These are phyloP conservation scores for Penstemon barbatus DNA, from an alignment of 257 asterid species.

Conservation along the genomic window DNA sequence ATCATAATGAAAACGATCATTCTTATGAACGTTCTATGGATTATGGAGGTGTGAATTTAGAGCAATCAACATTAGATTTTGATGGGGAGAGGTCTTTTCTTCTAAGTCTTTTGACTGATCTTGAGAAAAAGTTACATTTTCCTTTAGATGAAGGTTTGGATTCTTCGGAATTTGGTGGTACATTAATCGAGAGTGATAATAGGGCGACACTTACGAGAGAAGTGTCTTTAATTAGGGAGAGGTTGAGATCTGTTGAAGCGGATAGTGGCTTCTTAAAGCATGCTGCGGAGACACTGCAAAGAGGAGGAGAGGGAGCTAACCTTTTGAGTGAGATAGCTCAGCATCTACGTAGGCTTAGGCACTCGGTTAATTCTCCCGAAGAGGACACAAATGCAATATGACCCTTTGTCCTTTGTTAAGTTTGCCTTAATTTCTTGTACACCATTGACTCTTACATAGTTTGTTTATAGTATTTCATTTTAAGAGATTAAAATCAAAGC, in stretches of 20 bases:
- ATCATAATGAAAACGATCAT: conserved; percentile 32
- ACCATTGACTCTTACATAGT: no score
- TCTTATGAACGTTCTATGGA: conserved; percentile 7
- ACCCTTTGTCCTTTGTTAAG: no score
- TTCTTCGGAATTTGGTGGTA: conserved; percentile 24
- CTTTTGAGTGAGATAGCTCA: conserved; percentile 84
- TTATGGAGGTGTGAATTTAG: conserved; percentile 23
- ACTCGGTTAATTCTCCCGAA: conserved; percentile 25
- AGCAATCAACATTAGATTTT: not conserved
- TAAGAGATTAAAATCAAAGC: not conserved
- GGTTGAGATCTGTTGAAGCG: conserved; percentile 75
- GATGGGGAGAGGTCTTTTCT: conserved; percentile 60
- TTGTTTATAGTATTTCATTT: no score
- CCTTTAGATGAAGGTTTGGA: conserved; percentile 29
- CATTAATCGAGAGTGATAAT: conserved; percentile 26
- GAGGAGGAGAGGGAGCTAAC: conserved; percentile 65
- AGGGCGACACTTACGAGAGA: conserved; percentile 57
- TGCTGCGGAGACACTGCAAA: conserved; percentile 72
- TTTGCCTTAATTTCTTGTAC: no score
- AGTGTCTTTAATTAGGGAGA: conserved; percentile 55
- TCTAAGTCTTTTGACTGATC: conserved; percentile 47
- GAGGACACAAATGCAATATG: conserved; percentile 28
- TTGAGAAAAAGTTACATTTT: conserved; percentile 46
- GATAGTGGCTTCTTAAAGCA: conserved; percentile 87
- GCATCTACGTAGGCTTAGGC: conserved; percentile 59